Conservation (phyloP, 495 filamentous ascomycete genomes). For the Collariella sp. region DNA sequence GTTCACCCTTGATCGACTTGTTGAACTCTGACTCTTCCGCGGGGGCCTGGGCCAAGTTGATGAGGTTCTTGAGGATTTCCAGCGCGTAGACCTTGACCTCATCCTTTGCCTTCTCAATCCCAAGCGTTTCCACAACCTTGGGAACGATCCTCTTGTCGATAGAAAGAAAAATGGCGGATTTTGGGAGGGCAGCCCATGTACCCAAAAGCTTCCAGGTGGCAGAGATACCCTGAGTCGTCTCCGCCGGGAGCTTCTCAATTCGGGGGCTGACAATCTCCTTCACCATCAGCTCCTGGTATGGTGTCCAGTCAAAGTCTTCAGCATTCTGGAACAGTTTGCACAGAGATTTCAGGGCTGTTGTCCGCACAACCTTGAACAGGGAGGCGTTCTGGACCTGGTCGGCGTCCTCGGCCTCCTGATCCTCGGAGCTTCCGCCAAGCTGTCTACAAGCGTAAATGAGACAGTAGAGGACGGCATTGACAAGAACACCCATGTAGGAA, state of each 20-base stretch:
- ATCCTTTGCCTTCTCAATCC: conserved; percentile 68
- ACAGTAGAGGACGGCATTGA: conserved; percentile 72
- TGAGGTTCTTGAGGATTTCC: conserved; percentile 59
- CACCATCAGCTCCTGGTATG: conserved; percentile 62
- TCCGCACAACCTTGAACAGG: conserved; percentile 60
- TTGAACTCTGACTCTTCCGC: conserved; percentile 47
- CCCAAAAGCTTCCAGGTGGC: conserved; percentile 70
- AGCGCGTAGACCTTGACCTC: conserved; percentile 80
- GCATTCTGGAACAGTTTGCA: conserved; percentile 65
- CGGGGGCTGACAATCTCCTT: conserved; percentile 65
- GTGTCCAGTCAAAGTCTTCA: conserved; percentile 55
- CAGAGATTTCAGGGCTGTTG: conserved; percentile 68
- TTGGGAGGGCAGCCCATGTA: conserved; percentile 63
- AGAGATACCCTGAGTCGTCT: conserved; percentile 84
- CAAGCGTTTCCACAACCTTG: conserved; percentile 63
- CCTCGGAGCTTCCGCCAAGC: conserved; percentile 34
- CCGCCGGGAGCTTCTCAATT: conserved; percentile 68
- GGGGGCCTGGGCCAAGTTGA: conserved; percentile 45
- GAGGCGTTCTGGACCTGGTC: conserved; percentile 45
- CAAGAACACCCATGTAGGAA: conserved; percentile 51
- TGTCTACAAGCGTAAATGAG: conserved; percentile 60
- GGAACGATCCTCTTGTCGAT: conserved; percentile 55
- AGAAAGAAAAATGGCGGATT: conserved; percentile 59
- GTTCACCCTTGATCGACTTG: conserved; percentile 49
- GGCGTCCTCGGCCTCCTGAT: conserved; percentile 39